Evolutionary conservation across 768 basidiomycete species (phyloP), one percentile per base, ranked within the genome.

Genomic region (Leccinum fibrillosum): DNA sequence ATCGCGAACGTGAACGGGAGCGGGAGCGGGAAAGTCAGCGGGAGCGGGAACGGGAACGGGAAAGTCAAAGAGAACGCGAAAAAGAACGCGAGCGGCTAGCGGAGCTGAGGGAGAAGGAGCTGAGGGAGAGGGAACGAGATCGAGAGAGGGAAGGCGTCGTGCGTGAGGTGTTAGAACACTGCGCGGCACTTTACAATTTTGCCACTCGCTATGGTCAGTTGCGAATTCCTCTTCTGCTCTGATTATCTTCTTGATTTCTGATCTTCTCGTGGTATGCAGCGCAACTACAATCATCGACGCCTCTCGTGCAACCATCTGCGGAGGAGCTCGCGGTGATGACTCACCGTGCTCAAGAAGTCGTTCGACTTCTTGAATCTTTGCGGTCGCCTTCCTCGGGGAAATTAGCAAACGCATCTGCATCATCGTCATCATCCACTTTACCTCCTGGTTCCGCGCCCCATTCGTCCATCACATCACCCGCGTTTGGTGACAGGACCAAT

Each of bases 251-350:
- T 49, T 19, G 26, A 5, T 61, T 26, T 52, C 59, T 61, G 49
- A 65, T 25, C 9, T 50, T 52, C 30, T 7, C 42, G 48, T 13
- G 34, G 19, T 54, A 17, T 54, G 9, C 30, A 75, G 73, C 73
- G 5, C 69, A 74, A 54, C 55, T 64, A 52, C 85, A 85, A 57
- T 68, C 75, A 3, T 76, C 71, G 45, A 63, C 77, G 11, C 79
- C 83, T 3, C 77, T 81, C 42, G 69, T 73, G 7, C 84, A 83
- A 60, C 88, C 88, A 5, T 59, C 75, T 9, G 70, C 78, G 7
- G 73, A 75, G 2, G 89, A 91, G 68, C 69, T 90, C 10, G 74
- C 78, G 50, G 86, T 90, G 60, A 92, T 92, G 90, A 78, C 83
- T 9, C 79, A 80, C 15, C 79, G 82, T 32, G 90, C 90, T 21